phyloP scores from a whole-genome alignment of 169 alveolate genomes.

The Plasmodium knowlesi region DNA sequence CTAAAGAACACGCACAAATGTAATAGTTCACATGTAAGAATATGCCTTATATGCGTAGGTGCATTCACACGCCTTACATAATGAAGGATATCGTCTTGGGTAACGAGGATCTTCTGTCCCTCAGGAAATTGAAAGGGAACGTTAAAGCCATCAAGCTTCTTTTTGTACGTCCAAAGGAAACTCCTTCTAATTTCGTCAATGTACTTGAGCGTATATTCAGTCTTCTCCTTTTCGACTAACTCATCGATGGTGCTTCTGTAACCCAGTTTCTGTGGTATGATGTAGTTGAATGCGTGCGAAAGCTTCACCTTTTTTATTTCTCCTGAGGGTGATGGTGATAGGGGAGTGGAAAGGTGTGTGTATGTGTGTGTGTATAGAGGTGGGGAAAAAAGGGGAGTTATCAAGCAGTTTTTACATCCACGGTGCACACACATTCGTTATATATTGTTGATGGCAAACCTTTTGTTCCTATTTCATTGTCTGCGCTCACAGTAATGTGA shows the following conservation, averaged over 20 bases:
- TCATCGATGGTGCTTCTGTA: constrained; percentile 74
- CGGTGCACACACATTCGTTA: not conserved
- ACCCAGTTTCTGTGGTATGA: constrained; percentile 73
- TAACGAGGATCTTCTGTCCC: constrained; percentile 28
- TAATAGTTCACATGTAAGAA: not conserved
- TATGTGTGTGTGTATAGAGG: not conserved
- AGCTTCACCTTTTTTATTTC: constrained; percentile 70
- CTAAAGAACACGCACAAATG: not conserved
- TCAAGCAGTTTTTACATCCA: not conserved
- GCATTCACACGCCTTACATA: constrained; percentile 42
- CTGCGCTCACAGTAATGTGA: constrained; percentile 70
- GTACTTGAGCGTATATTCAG: constrained; percentile 52
- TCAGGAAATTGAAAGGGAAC: constrained; percentile 50
- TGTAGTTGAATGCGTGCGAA: constrained; percentile 74
- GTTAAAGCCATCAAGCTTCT: constrained; percentile 21
- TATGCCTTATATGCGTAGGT: not conserved
- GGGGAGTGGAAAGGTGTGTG: not conserved
- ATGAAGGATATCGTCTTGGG: constrained; percentile 51
- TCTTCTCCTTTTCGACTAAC: constrained; percentile 58
- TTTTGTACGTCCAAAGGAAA: constrained; percentile 59
- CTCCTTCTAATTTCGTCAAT: constrained; percentile 67
- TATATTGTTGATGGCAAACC: constrained; percentile 22
- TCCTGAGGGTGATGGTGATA: not conserved
- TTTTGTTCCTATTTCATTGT: constrained; percentile 75
- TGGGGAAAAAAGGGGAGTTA: not conserved